Evolutionary conservation across 805 yeast species (phyloP).

Genomic region (Scheffersomyces spartinae): DNA sequence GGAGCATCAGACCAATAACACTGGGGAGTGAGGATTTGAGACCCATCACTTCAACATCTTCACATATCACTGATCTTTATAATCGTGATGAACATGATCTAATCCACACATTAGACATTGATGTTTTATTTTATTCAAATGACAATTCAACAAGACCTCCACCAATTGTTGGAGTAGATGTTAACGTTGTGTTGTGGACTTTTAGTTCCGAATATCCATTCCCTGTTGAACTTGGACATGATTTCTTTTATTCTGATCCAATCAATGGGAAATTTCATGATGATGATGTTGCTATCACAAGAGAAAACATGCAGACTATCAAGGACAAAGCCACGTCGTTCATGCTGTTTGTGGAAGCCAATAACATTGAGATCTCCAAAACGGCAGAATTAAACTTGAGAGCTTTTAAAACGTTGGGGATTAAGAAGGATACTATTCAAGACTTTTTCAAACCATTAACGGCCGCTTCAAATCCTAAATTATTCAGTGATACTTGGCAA

Average conservation of each 20-base stretch:
- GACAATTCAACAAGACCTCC: constrained; percentile 20
- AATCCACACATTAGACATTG: constrained; percentile 12
- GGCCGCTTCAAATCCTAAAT: constrained; percentile 16
- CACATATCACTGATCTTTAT: constrained; percentile 21
- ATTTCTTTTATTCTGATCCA: constrained; percentile 26
- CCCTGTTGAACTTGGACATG: constrained; percentile 27
- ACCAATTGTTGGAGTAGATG: constrained; percentile 18
- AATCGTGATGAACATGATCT: constrained; percentile 14
- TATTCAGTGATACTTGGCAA: constrained; percentile 9
- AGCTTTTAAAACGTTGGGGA: constrained; percentile 23
- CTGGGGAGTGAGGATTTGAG: no score
- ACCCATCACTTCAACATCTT: no score
- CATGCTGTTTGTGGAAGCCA: constrained; percentile 22
- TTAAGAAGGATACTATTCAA: constrained; percentile 28
- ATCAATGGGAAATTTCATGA: constrained; percentile 8
- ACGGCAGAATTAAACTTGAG: constrained; percentile 24
- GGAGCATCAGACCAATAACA: no score
- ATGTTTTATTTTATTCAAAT: constrained; percentile 15
- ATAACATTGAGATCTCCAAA: constrained; percentile 19
- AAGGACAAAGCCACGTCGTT: constrained; percentile 23
- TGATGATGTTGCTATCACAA: constrained; percentile 20
- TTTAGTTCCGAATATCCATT: constrained; percentile 29
- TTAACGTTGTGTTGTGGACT: constrained; percentile 29
- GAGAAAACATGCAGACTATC: constrained; percentile 20
- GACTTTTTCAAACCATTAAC: constrained; percentile 22